phyloP scores from a whole-genome alignment of 768 basidiomycete genomes.

The Termitomyces heimii region DNA sequence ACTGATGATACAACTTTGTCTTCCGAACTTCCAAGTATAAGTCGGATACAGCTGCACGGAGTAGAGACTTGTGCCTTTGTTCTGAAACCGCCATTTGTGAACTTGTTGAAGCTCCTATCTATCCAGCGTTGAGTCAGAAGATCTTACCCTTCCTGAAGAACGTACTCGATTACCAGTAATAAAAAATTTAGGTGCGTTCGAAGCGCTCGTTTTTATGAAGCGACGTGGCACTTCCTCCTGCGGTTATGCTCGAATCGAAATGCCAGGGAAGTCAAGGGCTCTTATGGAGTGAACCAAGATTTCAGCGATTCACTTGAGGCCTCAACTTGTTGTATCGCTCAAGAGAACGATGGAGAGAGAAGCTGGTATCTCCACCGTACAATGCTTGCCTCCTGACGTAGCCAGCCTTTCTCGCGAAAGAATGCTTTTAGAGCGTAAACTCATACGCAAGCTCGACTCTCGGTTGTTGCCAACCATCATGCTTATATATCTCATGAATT shows the following conservation, averaged over 20 bases:
- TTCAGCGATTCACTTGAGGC: not conserved
- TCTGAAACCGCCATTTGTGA: not conserved
- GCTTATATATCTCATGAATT: constrained; percentile 60
- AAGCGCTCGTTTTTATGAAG: not conserved
- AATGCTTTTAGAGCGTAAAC: constrained; percentile 28
- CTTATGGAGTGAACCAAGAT: not conserved
- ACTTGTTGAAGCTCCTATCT: not conserved
- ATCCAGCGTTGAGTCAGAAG: not conserved
- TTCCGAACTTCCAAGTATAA: not conserved
- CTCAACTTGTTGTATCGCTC: not conserved
- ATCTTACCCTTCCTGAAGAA: not conserved
- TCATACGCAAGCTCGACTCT: constrained; percentile 51
- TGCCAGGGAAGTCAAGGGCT: not conserved
- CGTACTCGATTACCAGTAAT: not conserved
- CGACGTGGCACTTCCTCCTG: not conserved
- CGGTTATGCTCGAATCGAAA: not conserved
- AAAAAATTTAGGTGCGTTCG: not conserved
- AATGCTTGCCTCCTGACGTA: not conserved
- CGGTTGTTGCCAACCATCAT: constrained; percentile 53
- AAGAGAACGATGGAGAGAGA: not conserved
- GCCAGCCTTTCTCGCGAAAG: constrained; percentile 21
- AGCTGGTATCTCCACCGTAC: not conserved
- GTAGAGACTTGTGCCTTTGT: not conserved
- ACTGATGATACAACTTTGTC: not conserved
- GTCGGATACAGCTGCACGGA: no score